Percentiles rank a stretch among this genome's conserved stretches.
These are phyloP conservation scores for Ustilago vetiveriae DNA, from an alignment of 1,284 basidiomycete species.

Conservation along the genomic window DNA sequence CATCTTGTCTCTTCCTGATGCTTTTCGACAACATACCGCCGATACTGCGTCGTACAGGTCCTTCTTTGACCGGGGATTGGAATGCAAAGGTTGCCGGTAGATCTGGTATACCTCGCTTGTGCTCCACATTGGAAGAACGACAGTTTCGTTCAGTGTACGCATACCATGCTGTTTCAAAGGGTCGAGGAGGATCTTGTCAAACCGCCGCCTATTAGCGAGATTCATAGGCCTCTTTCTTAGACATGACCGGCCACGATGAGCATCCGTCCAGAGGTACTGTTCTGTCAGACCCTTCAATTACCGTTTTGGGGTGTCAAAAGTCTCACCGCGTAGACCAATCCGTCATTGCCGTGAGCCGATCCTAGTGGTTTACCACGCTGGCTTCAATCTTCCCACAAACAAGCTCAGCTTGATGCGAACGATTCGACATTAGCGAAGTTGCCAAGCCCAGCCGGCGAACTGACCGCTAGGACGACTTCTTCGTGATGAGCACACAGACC, in stretches of 20 bases:
- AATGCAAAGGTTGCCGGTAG: conserved; percentile 3
- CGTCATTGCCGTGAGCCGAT: no score
- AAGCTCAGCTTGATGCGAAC: not conserved
- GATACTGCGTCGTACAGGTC: not conserved
- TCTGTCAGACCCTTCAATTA: no score
- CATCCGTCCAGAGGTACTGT: no score
- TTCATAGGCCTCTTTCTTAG: not conserved
- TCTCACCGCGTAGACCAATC: no score
- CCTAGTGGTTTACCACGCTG: conserved; percentile 28
- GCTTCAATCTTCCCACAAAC: not conserved
- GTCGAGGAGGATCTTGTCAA: no score
- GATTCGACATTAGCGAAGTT: not conserved
- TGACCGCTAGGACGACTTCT: not conserved
- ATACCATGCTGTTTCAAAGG: no score
- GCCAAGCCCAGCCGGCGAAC: conserved; percentile 37
- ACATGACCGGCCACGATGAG: not conserved
- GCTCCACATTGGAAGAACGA: no score
- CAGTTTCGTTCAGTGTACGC: no score
- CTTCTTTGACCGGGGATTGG: conserved; percentile 2
- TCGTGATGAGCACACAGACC: conserved; percentile 7
- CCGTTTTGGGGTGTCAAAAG: no score
- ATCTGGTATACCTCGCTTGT: no score
- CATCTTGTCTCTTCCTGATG: no score
- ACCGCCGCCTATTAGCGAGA: not conserved
- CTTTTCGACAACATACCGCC: no score